Base-by-base conservation (phyloP, 176 grass and related monocot species). In the Oryza nivara region DNA sequence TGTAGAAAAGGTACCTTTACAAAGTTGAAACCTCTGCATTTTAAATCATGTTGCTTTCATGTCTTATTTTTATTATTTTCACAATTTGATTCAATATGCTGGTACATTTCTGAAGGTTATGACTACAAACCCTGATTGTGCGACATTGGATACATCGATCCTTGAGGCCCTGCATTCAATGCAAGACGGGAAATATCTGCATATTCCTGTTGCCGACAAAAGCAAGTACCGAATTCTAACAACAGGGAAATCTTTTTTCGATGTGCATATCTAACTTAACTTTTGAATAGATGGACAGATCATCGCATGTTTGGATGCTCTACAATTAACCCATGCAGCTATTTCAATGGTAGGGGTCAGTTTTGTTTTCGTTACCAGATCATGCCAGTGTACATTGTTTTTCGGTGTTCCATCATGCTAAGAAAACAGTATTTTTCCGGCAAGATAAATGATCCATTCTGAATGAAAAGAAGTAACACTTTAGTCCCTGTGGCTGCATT, bases 151-250 rank as follows among this genome's bases (percentile, higher is more conserved):
- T 32, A 95, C 95, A 25, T 75, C 89, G 83, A 95, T 95, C 85
- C 95, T 97, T 61, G 95, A 95, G 16, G 92, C 92, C 22, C 79
- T 97, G 16, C 88, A 97, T 75, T 88, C 82, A 26, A 95, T 97
- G 95, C 89, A 95, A 56, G 61, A 97, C 47, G 80, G 89, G 17
- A 97, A 92, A 80, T 93, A 81, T 84, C 84, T 91, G 49, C 95
- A 97, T 92, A 91, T 97, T 88, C 95, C 82, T 34, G 92, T 97
- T n/a, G 12, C 82, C 64, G 82, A 88, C 74, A 91, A 78, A 97
- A 86, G 92, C 80, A 97, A 85, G 66, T 74, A 87, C 43, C 65
- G 16, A 41, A 25, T 76, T 85, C 32, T 77, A 66, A 65, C 17
- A 40, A 1, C 40, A 65, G 5, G 30, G 6, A 48, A 3, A 7